phyloP scores from a whole-genome alignment of 306 rosid genomes.

The Malus domestica region DNA sequence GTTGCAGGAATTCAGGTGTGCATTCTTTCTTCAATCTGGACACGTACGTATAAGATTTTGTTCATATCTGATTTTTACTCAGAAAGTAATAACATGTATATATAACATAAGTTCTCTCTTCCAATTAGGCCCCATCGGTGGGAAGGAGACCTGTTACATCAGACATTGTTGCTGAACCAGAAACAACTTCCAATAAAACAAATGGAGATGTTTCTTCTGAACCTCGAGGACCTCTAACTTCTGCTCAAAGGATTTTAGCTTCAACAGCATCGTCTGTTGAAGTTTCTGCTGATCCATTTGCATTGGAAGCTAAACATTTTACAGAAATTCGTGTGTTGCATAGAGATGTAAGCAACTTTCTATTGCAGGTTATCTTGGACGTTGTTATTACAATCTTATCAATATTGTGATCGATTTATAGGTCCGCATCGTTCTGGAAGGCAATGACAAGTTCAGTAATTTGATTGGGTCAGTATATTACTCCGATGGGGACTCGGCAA shows the following conservation, averaged over 20 bases:
- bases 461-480: constrained; percentile 92
- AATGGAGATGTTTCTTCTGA: constrained; percentile 65
- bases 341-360: constrained; percentile 56
- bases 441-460: constrained; percentile 91
- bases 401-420: constrained; percentile 35
- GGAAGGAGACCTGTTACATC: constrained; percentile 67
- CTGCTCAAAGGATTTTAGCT: constrained; percentile 91
- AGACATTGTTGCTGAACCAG: constrained; percentile 54
- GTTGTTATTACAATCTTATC: constrained; percentile 17
- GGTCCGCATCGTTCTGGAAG: constrained; percentile 95
- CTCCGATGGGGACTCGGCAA: constrained; percentile 89
- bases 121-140: constrained; percentile 73
- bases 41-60: neutral
- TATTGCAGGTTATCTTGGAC: constrained; percentile 1
- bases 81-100: neutral
- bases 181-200: constrained; percentile 40
- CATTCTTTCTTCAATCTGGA: neutral
- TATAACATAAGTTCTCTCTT: constrained; percentile 7
- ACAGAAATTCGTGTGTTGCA: constrained; percentile 91
- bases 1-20: constrained; percentile 88
- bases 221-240: constrained; percentile 70
- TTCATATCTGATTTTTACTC: neutral
- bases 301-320: constrained; percentile 76
- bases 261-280: constrained; percentile 48
- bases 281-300: constrained; percentile 74